These are phyloP conservation scores for Setaria italica DNA, from an alignment of 202 grass and related monocot species.

Conservation along the genomic window DNA sequence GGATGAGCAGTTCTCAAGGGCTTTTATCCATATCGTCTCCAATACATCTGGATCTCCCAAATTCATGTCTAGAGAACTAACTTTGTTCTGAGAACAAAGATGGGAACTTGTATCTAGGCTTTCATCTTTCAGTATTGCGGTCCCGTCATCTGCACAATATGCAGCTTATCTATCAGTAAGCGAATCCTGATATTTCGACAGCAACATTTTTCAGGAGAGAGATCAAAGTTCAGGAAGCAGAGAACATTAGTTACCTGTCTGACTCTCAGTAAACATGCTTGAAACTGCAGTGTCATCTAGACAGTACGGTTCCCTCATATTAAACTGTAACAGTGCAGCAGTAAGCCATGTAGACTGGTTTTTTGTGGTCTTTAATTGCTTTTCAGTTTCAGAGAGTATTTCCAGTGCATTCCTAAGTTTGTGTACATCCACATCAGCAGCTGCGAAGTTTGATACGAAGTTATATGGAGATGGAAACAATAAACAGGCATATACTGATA, in stretches of 20 bases:
- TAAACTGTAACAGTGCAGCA: constrained; percentile 91
- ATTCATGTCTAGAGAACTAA: constrained; percentile 62
- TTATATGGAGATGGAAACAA: constrained; percentile 39
- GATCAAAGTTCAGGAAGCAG: not conserved
- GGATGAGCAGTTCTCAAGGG: constrained; percentile 77
- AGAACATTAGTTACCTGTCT: constrained; percentile 51
- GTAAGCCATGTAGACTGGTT: constrained; percentile 94
- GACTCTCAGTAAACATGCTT: constrained; percentile 59
- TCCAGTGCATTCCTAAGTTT: constrained; percentile 85
- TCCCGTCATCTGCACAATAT: constrained; percentile 67
- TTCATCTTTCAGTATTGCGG: constrained; percentile 57
- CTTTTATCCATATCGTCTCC: constrained; percentile 75
- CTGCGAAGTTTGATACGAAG: constrained; percentile 50
- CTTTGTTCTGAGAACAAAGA: constrained; percentile 60
- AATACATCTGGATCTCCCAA: constrained; percentile 78
- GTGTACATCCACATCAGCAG: constrained; percentile 62
- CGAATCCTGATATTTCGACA: constrained; percentile 5
- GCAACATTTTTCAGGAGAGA: not conserved
- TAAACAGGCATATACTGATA: not conserved
- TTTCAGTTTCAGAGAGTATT: constrained; percentile 95
- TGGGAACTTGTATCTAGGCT: constrained; percentile 59
- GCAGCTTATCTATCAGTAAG: constrained; percentile 21
- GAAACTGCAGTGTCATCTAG: constrained; percentile 57
- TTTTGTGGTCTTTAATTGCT: constrained; percentile 85
- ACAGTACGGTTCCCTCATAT: constrained; percentile 70